Conservation (phyloP, 2,329 filamentous ascomycete species). For the Colletotrichum cuscutae region DNA sequence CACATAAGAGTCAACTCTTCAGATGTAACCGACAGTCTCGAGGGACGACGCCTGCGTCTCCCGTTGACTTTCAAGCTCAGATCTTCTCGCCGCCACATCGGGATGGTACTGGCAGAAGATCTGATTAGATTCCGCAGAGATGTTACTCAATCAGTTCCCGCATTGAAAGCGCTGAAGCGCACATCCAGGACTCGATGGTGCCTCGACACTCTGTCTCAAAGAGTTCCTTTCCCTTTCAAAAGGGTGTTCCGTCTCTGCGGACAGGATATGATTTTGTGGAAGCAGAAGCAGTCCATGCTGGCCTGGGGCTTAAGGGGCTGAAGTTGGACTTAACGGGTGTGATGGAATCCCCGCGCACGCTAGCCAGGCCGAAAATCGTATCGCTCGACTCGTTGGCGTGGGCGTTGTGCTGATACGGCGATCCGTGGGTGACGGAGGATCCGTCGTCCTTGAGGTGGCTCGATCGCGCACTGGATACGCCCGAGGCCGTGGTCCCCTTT, state of each 20-base stretch:
- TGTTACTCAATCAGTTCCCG: neutral
- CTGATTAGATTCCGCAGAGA: neutral
- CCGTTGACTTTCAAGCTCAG: neutral
- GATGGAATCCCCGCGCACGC: constrained; percentile 20
- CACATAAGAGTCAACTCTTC: too few relatives aligned
- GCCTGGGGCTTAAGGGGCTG: neutral
- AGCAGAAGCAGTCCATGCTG: neutral
- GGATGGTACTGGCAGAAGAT: neutral
- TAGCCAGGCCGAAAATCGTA: constrained; percentile 23
- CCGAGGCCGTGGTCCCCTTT: constrained; percentile 2
- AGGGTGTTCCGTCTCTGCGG: neutral
- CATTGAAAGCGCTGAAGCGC: neutral
- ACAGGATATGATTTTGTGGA: neutral
- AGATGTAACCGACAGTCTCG: neutral
- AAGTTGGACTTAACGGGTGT: constrained; percentile 2
- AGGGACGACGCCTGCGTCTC: neutral
- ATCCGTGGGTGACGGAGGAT: neutral
- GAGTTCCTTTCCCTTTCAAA: neutral
- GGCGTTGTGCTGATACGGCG: constrained; percentile 10
- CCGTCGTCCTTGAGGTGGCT: constrained; percentile 13
- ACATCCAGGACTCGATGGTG: neutral
- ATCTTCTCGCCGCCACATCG: neutral
- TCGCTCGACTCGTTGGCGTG: constrained; percentile 18
- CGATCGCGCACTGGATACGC: constrained; percentile 5
- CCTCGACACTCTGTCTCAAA: neutral